Percentiles rank a stretch among this genome's conserved stretches.
phyloP scores from a whole-genome alignment of 2,329 filamentous ascomycete genomes.

The Aspergillus persii region DNA sequence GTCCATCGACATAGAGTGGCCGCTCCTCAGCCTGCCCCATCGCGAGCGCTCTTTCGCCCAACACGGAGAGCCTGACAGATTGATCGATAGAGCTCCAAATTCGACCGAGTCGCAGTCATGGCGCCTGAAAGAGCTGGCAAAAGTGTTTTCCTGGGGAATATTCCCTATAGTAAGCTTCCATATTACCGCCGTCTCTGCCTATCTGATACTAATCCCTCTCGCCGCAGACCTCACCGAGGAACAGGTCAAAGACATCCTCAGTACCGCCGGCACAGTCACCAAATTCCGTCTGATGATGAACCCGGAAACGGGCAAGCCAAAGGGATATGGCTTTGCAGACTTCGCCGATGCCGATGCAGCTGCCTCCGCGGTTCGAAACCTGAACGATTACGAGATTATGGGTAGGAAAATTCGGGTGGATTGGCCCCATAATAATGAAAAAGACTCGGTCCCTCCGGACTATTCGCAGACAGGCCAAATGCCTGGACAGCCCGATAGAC shows the following conservation, averaged over 20 bases:
- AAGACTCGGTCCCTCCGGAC: constrained; percentile 59
- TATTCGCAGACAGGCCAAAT: constrained; percentile 44
- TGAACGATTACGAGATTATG: constrained; percentile 95
- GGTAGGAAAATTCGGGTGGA: constrained; percentile 91
- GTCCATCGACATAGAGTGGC: neutral
- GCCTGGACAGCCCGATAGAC: constrained; percentile 35
- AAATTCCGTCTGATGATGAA: constrained; percentile 95
- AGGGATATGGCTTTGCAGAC: constrained; percentile 95
- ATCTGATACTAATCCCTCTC: constrained; percentile 16
- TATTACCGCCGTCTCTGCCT: constrained; percentile 14
- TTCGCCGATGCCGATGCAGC: constrained; percentile 91
- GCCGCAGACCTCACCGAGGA: constrained; percentile 88
- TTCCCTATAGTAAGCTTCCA: constrained; percentile 72
- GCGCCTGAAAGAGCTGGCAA: constrained; percentile 42
- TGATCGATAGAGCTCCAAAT: neutral
- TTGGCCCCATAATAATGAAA: constrained; percentile 88
- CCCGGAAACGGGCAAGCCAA: constrained; percentile 88
- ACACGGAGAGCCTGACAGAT: neutral
- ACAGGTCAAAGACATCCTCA: constrained; percentile 91
- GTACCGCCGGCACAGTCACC: constrained; percentile 81
- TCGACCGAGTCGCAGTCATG: constrained; percentile 30
- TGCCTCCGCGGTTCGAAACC: constrained; percentile 87
- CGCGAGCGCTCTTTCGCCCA: neutral
- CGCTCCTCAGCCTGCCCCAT: neutral
- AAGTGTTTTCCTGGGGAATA: constrained; percentile 50